phyloP scores from a whole-genome alignment of 1,284 basidiomycete species.

The Cryptococcus floricola region DNA sequence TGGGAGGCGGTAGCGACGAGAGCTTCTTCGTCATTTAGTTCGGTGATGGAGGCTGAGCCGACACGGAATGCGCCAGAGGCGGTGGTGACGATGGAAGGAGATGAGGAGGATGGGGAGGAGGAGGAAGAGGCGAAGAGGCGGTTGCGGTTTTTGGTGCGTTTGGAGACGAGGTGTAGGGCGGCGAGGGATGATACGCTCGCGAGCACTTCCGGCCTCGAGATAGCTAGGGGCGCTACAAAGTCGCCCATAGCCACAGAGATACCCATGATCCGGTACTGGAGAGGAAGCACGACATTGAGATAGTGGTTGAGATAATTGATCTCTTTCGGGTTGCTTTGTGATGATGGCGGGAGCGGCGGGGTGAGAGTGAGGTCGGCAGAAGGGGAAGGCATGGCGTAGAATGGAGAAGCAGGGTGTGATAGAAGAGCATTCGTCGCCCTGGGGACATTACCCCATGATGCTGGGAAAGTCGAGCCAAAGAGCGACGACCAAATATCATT shows the following conservation, averaged over 20 bases:
- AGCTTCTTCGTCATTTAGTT: slow-evolving; percentile 14
- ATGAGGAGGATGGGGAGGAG: slow-evolving; percentile 2
- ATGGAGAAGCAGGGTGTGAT: background rate
- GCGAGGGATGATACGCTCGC: slow-evolving; percentile 20
- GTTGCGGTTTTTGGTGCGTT: slow-evolving; percentile 10
- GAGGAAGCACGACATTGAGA: slow-evolving; percentile 28
- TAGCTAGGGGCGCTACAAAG: slow-evolving; percentile 21
- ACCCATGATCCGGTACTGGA: slow-evolving; percentile 23
- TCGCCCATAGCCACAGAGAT: slow-evolving; percentile 15
- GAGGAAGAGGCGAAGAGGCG: background rate
- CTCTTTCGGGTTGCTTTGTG: background rate
- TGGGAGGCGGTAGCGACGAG: slow-evolving; percentile 11
- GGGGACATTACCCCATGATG: background rate
- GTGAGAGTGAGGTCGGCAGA: background rate
- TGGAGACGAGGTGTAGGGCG: slow-evolving; percentile 24
- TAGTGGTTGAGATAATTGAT: slow-evolving; percentile 30
- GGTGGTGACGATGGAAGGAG: slow-evolving; percentile 1
- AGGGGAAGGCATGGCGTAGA: slow-evolving; percentile 2
- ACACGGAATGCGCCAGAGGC: background rate
- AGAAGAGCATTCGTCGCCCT: background rate
- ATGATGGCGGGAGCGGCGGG: background rate
- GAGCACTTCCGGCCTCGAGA: slow-evolving; percentile 17
- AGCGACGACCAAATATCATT: slow-evolving; percentile 3
- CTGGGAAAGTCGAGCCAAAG: background rate
- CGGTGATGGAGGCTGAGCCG: background rate